Base-by-base conservation (phyloP, 305 asterid species). In the Plantago lanceolata region DNA sequence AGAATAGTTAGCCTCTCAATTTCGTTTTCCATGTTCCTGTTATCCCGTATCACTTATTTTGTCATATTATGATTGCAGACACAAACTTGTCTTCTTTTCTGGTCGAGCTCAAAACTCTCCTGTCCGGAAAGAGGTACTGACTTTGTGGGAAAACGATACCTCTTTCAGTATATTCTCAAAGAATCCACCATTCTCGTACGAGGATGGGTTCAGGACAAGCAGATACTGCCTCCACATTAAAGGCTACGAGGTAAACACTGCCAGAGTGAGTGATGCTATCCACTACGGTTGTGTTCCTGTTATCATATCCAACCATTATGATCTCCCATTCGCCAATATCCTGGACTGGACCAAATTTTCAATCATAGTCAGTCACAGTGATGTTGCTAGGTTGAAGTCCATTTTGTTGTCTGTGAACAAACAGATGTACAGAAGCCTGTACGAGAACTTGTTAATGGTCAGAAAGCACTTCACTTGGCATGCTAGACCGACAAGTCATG, bases 231-330 rank as follows among this genome's bases (percentile, higher is more conserved):
- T 86, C 37, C 96, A 89, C 9, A 70, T 89, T 13, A 89, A 73
- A 71, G 96, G 95, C 16, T 86, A 89, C 31, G 95, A 89, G 76
- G 96, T 89, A 53, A 89, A 89, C 70, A 89, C 96, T 6, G 94
- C 96, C 31, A 81, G 95, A 66, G 74, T 89, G 44, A 82, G 85
- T 19, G 93, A 86, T 74, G 89, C 95, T 16, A 75, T 89, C 73
- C 95, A 74, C 75, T 72, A 80, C 17, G 95, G 96, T 3, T 89
- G 95, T 58, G 44, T 89, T 45, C 95, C 93, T 2, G 89, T 89
- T 33, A 61, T 89, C 45, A 74, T 89, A 68, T 89, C 96, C 9
- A 77, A 86, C 69, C 75, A 84, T 78, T 89, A 86, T 17, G 95
- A 89, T 63, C 95, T 89, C 54, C 96, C 95, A 2, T 84, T 86